Base-by-base conservation (phyloP, 805 yeast genomes). In the Ogataea trehalophila region DNA sequence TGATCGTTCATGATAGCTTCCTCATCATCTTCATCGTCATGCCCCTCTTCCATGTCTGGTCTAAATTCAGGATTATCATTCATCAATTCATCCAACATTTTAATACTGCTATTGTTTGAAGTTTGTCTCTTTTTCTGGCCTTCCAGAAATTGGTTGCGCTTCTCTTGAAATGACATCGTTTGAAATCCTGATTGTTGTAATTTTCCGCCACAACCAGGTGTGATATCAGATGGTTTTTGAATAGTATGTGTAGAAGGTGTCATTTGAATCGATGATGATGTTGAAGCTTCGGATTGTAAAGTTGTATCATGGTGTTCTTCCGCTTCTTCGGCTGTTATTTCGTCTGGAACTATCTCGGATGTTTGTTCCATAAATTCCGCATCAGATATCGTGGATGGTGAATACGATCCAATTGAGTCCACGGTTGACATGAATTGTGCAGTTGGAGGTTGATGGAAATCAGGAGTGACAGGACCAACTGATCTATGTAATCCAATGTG, bases 51-150 rank as follows among this genome's bases (percentile, higher is more conserved):
- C 1, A 43, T 40, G 13, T 9, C 60, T 33, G 57, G 57, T 39
- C 55, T 56, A 17, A 46, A 39, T 37, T 46, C 50, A 4, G 43
- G 42, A 26, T 44, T 48, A 5, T 36, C 45, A 34, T 38, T 48
- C 33, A 46, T 8, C 38, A 66, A 37, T 26, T 62, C 67, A 47
- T 67, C 71, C 6, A 67, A 54, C 63, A 67, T 55, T 46, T 56
- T 58, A 39, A 72, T 67, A 41, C 71, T 64, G 26, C 62, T 59
- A 6, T n/a, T 43, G 13, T 36, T 34, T 35, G 53, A 38, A 7
- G 33, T 38, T 22, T 39, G 31, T 29, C 45, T 43, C 46, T 50
- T 37, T 42, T 52, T 44, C 44, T 45, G 49, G 20, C 44, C 39
- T 35, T 56, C 49, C 46, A 56, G 43, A 26, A 57, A 57, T 39